Base-by-base conservation (phyloP, 352 stramenopile species). In the Saprolegnia parasitica region DNA sequence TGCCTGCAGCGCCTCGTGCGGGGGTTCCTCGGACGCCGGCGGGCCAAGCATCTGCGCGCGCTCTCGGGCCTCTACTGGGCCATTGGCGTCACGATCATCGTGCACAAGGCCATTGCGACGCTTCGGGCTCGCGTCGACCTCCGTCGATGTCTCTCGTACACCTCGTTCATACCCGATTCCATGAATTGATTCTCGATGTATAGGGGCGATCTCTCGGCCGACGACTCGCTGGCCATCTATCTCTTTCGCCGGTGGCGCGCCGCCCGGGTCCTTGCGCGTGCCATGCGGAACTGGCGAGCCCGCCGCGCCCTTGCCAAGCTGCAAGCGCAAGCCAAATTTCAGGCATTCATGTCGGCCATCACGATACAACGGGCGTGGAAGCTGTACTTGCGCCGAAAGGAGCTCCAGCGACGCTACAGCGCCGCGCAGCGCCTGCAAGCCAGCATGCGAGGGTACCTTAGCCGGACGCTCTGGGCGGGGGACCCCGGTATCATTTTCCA, bases 281-380 rank as follows among this genome's bases (percentile, higher is more conserved):
- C 86, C 24, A 78, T 90, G 15, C 35, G 67, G n/a, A 67, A 70
- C 4, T 87, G 81, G 81, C 76, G 76, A 50, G 63, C 62, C 0
- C 72, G 65, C 9, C 79, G 81, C 64, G 74, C 77, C 24, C 58
- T 72, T 10, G 52, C 76, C 5, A 65, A 75, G 1, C 66, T 73
- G 9, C 66, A 80, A 13, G 74, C 75, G 0, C 72, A 73, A 5
- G 61, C 81, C 35, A 65, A 76, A n/a, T 68, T 92, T 32, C 80
- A 80, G 10, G 75, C 40, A 46, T 75, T 89, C 15, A 65, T 86
- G n/a, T 71, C 71, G 1, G 76, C 83, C 0, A 68, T 87, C 18
- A 86, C 83, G 58, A 85, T 92, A 56, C 84, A 90, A 67, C 77
- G 81, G 0, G 75, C 79, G 42, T 92, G 79, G 80, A 81, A 78